phyloP scores from a whole-genome alignment of 1,284 basidiomycete species.

The Coniferiporia weirii region DNA sequence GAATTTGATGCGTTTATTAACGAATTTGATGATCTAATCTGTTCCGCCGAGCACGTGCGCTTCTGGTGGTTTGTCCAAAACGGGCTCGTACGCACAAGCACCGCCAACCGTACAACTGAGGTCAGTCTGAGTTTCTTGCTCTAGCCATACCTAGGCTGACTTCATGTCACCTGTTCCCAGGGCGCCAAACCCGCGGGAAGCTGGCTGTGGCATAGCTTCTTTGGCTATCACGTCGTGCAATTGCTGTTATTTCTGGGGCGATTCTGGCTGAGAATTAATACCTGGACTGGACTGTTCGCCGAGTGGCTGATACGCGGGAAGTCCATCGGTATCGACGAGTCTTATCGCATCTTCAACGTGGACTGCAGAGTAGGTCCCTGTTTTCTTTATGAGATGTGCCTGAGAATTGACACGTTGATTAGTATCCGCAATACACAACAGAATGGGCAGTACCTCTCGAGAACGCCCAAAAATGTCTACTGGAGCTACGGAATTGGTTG shows the following conservation, averaged over 20 bases:
- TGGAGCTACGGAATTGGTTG: constrained; percentile 74
- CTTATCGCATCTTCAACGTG: constrained; percentile 77
- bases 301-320: constrained; percentile 54
- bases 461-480: constrained; percentile 60
- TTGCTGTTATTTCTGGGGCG: constrained; percentile 72
- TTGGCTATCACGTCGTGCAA: constrained; percentile 77
- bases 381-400: neutral
- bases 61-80: constrained; percentile 94
- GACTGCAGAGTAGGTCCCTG: constrained; percentile 64
- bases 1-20: constrained; percentile 60
- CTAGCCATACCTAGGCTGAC: neutral
- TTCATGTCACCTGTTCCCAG: constrained; percentile 31
- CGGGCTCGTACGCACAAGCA: constrained; percentile 67
- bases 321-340: constrained; percentile 62
- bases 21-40: constrained; percentile 52
- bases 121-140: constrained; percentile 36
- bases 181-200: constrained; percentile 45
- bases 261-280: constrained; percentile 50
- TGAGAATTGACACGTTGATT: constrained; percentile 3
- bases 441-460: constrained; percentile 89
- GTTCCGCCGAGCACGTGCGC: constrained; percentile 80
- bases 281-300: constrained; percentile 48
- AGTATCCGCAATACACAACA: constrained; percentile 86
- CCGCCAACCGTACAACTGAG: constrained; percentile 72
- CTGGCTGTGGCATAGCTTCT: constrained; percentile 65